Percentiles rank a stretch among this genome's conserved stretches.
Evolutionary conservation across 192 early-diverging fungal species (phyloP).

Genomic region (Rhizophagus sp.): DNA sequence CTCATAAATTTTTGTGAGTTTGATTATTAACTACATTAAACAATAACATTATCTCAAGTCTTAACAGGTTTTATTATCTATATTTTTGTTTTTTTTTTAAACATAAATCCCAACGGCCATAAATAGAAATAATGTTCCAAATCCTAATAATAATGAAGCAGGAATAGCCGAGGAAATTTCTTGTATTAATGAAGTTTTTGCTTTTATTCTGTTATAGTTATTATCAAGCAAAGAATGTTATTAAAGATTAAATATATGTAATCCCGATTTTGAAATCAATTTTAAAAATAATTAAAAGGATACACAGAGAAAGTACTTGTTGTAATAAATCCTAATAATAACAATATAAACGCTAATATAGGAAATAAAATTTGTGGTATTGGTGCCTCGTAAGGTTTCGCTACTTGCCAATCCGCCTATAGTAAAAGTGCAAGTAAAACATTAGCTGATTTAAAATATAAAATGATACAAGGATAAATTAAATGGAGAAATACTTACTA

Average conservation of each 20-base stretch:
- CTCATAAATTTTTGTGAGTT: no score
- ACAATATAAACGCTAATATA: conserved; percentile 11
- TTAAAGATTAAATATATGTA: background rate
- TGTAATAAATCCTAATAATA: conserved; percentile 9
- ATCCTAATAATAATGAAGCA: conserved; percentile 40
- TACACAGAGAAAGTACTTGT: conserved; percentile 30
- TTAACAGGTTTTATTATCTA: no score
- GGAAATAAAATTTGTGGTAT: conserved; percentile 13
- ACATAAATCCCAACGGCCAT: conserved; percentile 46
- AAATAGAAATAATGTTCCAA: conserved; percentile 43
- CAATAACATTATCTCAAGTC: no score
- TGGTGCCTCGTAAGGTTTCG: background rate
- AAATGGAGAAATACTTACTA: background rate
- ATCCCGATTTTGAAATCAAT: background rate
- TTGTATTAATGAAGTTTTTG: conserved; percentile 4
- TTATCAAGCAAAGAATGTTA: background rate
- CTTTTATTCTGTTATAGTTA: conserved; percentile 4
- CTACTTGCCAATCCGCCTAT: background rate
- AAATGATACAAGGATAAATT: background rate
- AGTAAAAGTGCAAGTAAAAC: no score
- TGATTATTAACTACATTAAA: no score
- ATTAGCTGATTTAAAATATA: background rate
- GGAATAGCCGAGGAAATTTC: conserved; percentile 36
- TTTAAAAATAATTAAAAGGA: conserved; percentile 12
- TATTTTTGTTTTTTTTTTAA: conserved; percentile 15